Percentiles rank a stretch among this genome's conserved stretches.
These are phyloP conservation scores for Russula sp. DNA, from an alignment of 768 basidiomycete species.

Conservation along the genomic window DNA sequence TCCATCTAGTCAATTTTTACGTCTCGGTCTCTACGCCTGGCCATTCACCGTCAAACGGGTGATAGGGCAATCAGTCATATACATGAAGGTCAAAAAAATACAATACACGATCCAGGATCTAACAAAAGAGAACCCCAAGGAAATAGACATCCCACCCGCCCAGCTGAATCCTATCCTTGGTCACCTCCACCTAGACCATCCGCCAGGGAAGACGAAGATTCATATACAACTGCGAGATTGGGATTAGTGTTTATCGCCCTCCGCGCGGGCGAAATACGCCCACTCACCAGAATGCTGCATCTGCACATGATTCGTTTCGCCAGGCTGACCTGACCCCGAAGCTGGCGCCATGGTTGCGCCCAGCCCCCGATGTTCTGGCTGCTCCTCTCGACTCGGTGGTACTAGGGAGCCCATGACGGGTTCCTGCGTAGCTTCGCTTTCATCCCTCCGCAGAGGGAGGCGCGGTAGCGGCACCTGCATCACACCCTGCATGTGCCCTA, in stretches of 20 bases:
- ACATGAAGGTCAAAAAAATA: background rate
- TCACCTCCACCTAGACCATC: constrained; percentile 20
- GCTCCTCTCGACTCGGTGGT: constrained; percentile 24
- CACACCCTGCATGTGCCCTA: constrained; percentile 15
- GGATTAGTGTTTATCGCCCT: background rate
- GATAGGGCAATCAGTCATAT: background rate
- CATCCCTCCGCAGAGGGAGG: constrained; percentile 19
- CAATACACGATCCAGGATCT: constrained; percentile 3
- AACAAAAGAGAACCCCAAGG: background rate
- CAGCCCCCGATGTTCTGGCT: constrained; percentile 7
- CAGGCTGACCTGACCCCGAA: constrained; percentile 13
- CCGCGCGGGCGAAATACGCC: background rate
- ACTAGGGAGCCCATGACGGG: constrained; percentile 27
- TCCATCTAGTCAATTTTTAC: background rate
- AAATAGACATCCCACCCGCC: background rate
- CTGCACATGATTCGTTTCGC: constrained; percentile 13
- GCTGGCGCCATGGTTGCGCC: constrained; percentile 6
- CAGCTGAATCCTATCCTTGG: constrained; percentile 1
- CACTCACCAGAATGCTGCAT: constrained; percentile 17
- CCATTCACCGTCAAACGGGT: background rate
- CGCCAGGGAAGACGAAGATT: constrained; percentile 18
- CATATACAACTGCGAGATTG: constrained; percentile 13
- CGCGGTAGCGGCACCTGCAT: constrained; percentile 16
- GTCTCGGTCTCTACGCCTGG: background rate
- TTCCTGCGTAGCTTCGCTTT: constrained; percentile 20